These are phyloP conservation scores for Lumnitzera littorea DNA, from an alignment of 345 rosid species.

Conservation along the genomic window DNA sequence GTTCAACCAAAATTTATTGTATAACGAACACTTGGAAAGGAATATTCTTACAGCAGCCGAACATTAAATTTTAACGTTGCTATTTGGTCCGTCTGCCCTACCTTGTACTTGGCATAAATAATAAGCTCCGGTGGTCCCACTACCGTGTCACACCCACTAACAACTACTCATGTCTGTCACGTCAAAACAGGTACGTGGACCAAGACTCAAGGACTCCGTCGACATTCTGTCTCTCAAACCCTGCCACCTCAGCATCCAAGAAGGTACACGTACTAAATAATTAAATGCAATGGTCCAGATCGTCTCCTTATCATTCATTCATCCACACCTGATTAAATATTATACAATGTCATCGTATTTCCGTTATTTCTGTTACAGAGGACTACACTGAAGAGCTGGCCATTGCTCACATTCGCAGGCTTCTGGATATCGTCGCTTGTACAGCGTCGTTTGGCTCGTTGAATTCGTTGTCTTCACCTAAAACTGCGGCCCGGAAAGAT, in stretches of 20 bases:
- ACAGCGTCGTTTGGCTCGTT: conserved; percentile 59
- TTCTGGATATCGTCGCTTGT: conserved; percentile 89
- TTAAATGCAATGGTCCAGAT: too few relatives aligned
- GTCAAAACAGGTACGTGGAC: conserved; percentile 60
- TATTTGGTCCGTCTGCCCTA: too few relatives aligned
- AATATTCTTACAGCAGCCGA: too few relatives aligned
- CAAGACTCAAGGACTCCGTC: conserved; percentile 67
- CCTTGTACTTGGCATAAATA: too few relatives aligned
- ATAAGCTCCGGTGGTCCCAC: background rate
- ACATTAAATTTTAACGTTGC: too few relatives aligned
- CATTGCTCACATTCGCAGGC: conserved; percentile 69
- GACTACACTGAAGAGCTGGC: conserved; percentile 72
- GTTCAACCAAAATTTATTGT: too few relatives aligned
- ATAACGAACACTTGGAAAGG: too few relatives aligned
- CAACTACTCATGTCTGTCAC: background rate
- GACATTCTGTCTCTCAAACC: conserved; percentile 85
- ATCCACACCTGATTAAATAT: too few relatives aligned
- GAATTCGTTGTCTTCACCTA: conserved; percentile 20
- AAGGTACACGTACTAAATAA: conserved; percentile 30
- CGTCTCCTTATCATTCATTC: too few relatives aligned
- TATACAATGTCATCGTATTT: too few relatives aligned
- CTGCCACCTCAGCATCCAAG: conserved; percentile 61
- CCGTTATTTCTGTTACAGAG: conserved; percentile 36
- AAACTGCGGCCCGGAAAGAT: conserved; percentile 36
- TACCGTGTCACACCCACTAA: background rate